Base-by-base conservation (phyloP, 345 rosid species). In the Eucalyptus regnans region DNA sequence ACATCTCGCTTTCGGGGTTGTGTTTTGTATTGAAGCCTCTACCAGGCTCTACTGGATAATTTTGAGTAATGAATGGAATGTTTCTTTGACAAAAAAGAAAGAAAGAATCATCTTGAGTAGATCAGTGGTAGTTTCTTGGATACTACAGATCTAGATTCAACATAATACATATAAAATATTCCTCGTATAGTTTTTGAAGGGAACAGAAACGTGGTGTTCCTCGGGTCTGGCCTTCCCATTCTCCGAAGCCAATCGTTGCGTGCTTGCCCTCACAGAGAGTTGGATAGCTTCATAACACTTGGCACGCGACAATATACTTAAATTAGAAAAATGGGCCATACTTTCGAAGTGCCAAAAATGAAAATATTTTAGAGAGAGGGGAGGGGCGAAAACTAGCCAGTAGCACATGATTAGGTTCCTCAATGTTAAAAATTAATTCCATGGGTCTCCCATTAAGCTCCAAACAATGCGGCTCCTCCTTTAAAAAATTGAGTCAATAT, bases 211-310 rank as follows among this genome's bases (percentile, higher is more conserved):
- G 0, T 12, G 16, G 68, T 27, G 68, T 29, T 12, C 31, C 68
- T 29, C 1, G 8, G 15, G 68, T 29, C n/a, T 4, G 68, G 31
- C 7, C 33, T 62, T 62, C 31, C 31, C 31, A 62, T 27, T 62
- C 8, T 52, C 25, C 25, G 10, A 52, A 52, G 58, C 2, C 2
- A 18, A 0, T 52, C 0, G 15, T 27, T 29, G 33, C 16, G 15
- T 29, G 68, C 8, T 62, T 12, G 68, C 33, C n/a, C 68, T 62
- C 16, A 6, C 3, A 62, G 31, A 12, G 16, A n/a, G n/a, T 41
- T 41, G 41, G 5, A 27, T 27, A 27, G 68, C n/a, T 60, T 60
- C 68, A 6, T 12, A 2, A 62, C 33, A 29, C 8, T 62, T 3
- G 68, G 16, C 68, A 62, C 7, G 17, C 15, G 31, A 62, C 0